Base-by-base conservation (phyloP, 2,329 filamentous ascomycete species). In the Arthrobotrys conoides region DNA sequence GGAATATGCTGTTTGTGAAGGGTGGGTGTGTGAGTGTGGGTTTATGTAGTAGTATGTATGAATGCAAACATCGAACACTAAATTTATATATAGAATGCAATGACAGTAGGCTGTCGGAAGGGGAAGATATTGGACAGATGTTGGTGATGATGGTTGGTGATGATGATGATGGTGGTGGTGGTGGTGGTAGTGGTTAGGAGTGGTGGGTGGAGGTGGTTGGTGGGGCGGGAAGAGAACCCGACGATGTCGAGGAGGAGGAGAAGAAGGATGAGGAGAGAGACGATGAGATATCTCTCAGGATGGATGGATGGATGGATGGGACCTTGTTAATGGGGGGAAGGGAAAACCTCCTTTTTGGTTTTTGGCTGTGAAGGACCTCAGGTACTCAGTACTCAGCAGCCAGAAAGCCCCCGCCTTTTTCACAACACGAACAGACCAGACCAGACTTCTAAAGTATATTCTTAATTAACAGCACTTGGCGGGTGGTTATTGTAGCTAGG, bases 271-370 rank as follows among this genome's bases (percentile, higher is more conserved):
- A 18, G 44, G 41, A 53, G 44, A 57, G 53, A 46, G 63, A 41
- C 59, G 71, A 69, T 75, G 64, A 48, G 71, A 64, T 68, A 59
- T 51, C 36, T 6, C 27, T 30, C 6, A 44, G 27, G 66, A 55
- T 55, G 61, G 63, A 67, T 73, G 63, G 61, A 6, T 30, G 27
- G 27, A 6, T 30, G 27, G 59, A 66, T 59, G 38, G 63, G 33
- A 27, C 36, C 53, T n/a, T 18, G 24, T 30, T 33, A 46, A 46
- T 33, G 53, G 46, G 41, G 44, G 55, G 55, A 53, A 59, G 44
- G 20, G 57, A 75, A 48, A 48, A 70, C 71, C 71, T 76, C 71
- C 71, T 76, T 76, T 76, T 75, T 76, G 69, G 16, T 44, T 38
- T 70, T 64, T 61, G 51, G 51, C 36, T 57, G 36, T 24, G 49